Conservation (phyloP, 106 monocot species). For the Allium cepa region DNA sequence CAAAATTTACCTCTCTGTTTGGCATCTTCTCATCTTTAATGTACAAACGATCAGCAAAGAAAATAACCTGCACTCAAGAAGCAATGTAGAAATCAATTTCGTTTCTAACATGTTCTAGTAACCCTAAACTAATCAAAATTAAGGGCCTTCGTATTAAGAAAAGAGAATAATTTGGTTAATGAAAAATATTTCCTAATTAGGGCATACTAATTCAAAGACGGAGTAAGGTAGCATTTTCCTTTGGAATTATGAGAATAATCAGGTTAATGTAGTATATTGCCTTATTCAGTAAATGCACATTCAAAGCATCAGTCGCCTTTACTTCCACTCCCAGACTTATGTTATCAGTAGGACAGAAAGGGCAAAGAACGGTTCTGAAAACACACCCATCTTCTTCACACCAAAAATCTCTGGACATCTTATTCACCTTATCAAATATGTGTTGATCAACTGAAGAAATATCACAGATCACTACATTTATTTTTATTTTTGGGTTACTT, state of each 20-base stretch:
- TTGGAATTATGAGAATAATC: neutral
- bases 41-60: slow-evolving; percentile 58
- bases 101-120: neutral
- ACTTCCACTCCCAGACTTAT: slow-evolving; percentile 56
- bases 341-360: slow-evolving; percentile 36
- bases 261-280: slow-evolving; percentile 19
- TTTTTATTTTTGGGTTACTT: neutral
- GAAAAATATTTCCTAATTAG: neutral
- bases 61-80: slow-evolving; percentile 53
- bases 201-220: neutral
- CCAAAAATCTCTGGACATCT: slow-evolving; percentile 39
- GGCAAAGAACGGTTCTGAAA: slow-evolving; percentile 54
- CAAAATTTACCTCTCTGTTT: slow-evolving; percentile 26
- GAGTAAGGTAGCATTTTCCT: neutral
- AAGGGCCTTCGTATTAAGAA: neutral
- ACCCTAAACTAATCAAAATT: neutral
- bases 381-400: slow-evolving; percentile 86
- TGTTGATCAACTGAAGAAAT: slow-evolving; percentile 25
- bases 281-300: slow-evolving; percentile 60
- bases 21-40: slow-evolving; percentile 23
- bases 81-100: neutral
- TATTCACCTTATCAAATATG: slow-evolving; percentile 19
- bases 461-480: slow-evolving; percentile 32
- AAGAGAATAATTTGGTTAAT: neutral
- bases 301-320: slow-evolving; percentile 56